phyloP scores from a whole-genome alignment of 2,329 filamentous ascomycete species.

The Curvularia lunata region DNA sequence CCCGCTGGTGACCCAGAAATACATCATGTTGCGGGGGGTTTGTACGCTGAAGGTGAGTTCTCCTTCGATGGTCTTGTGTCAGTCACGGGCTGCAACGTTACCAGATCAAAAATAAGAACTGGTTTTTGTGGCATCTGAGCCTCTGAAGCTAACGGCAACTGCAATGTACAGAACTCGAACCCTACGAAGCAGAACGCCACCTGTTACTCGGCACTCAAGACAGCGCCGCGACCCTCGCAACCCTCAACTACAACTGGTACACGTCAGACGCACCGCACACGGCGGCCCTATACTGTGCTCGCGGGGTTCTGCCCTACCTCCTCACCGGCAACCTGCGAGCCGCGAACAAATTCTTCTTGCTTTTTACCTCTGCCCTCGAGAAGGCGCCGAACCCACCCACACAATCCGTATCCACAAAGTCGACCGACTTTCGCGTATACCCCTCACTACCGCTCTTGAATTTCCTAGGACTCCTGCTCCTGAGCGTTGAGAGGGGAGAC shows the following conservation, averaged over 20 bases:
- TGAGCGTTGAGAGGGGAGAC: conserved; percentile 81
- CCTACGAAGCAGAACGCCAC: conserved; percentile 92
- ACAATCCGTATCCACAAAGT: conserved; percentile 79
- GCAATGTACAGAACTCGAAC: conserved; percentile 72
- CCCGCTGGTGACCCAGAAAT: conserved; percentile 92
- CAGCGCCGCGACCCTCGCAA: conserved; percentile 78
- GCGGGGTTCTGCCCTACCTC: conserved; percentile 89
- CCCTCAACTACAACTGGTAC: conserved; percentile 95
- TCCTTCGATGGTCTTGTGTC: too few relatives aligned
- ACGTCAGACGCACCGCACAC: conserved; percentile 85
- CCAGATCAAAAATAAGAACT: neutral
- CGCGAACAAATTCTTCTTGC: conserved; percentile 79
- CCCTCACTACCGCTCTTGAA: conserved; percentile 93
- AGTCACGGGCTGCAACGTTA: neutral
- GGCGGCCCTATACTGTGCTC: conserved; percentile 82
- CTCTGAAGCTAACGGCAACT: neutral
- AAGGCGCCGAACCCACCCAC: conserved; percentile 70
- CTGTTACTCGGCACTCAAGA: conserved; percentile 87
- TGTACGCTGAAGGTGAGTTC: conserved; percentile 77
- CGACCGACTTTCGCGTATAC: conserved; percentile 79
- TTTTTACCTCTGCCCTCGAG: conserved; percentile 73
- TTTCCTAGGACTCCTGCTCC: conserved; percentile 83
- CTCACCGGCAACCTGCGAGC: conserved; percentile 88
- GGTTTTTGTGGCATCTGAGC: neutral
- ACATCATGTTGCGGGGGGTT: conserved; percentile 85